A percentile compares a stretch with the other conserved stretches of the same genome.
Evolutionary conservation across 352 stramenopile genomes (phyloP).

Genomic region (Phytophthora hibernalis): DNA sequence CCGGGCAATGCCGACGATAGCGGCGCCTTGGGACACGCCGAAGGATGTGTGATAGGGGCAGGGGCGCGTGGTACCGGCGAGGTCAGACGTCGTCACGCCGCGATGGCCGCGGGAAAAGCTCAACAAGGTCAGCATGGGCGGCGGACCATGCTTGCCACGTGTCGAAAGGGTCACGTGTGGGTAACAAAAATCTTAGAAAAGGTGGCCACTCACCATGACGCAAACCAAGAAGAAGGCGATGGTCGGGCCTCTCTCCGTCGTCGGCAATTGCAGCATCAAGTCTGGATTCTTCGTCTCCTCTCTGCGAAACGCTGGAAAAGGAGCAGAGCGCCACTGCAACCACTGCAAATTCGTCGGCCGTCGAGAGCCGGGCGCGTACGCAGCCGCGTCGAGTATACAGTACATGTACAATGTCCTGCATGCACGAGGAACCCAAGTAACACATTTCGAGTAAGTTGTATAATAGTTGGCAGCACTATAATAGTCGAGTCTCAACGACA

Average conservation of each 20-base stretch:
- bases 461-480: background rate
- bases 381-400: slow-evolving; percentile 13
- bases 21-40: slow-evolving; percentile 24
- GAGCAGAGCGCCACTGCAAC: slow-evolving; percentile 4
- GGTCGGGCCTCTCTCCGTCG: no score
- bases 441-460: slow-evolving; percentile 19
- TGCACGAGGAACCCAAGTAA: no score
- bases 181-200: background rate
- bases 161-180: background rate
- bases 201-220: background rate
- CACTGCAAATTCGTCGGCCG: slow-evolving; percentile 15
- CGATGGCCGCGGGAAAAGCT: slow-evolving; percentile 20
- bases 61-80: slow-evolving; percentile 25
- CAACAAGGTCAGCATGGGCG: slow-evolving; percentile 18
- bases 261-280: background rate
- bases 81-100: slow-evolving; percentile 19
- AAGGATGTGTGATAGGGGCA: slow-evolving; percentile 32
- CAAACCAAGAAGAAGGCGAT: no score
- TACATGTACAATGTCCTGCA: no score
- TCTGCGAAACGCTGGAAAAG: slow-evolving; percentile 37
- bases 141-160: slow-evolving; percentile 10
- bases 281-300: slow-evolving; percentile 16
- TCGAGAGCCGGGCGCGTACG: slow-evolving; percentile 22
- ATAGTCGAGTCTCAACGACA: slow-evolving; percentile 6
- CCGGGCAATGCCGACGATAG: background rate